Percentiles rank a stretch among this genome's conserved stretches.
Evolutionary conservation across 306 rosid species (phyloP).

Genomic region (Dryas alaskensis): DNA sequence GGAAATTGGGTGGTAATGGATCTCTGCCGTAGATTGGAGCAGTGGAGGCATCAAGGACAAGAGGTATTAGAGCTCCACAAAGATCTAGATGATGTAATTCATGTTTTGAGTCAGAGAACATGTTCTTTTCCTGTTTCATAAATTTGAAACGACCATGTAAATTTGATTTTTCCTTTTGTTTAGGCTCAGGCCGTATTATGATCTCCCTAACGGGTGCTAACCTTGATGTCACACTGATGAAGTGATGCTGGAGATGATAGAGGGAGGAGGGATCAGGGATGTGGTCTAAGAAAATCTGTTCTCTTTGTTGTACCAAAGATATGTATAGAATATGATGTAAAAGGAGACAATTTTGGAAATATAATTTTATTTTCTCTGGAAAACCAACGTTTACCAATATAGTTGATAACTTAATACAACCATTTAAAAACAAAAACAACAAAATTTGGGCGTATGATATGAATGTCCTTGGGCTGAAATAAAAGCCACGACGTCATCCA

Average conservation of each 20-base stretch:
- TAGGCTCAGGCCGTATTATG: too few relatives aligned
- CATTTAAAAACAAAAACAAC: not conserved
- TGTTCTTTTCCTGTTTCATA: slow-evolving; percentile 5
- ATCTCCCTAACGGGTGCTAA: too few relatives aligned
- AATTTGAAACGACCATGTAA: not conserved
- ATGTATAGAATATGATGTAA: not conserved
- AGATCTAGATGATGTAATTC: slow-evolving; percentile 29
- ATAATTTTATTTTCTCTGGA: not conserved
- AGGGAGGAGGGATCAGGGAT: too few relatives aligned
- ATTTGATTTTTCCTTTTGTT: too few relatives aligned
- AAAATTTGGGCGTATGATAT: not conserved
- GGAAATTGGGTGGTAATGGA: slow-evolving; percentile 21
- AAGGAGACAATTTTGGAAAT: not conserved
- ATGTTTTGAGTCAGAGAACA: slow-evolving; percentile 16
- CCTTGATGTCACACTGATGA: too few relatives aligned
- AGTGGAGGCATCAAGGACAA: slow-evolving; percentile 40
- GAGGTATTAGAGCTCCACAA: slow-evolving; percentile 17
- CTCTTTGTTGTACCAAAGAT: not conserved
- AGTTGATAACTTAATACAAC: not conserved
- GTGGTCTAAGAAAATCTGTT: too few relatives aligned
- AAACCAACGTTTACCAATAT: not conserved
- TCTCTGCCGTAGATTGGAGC: slow-evolving; percentile 31
- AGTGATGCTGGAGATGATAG: too few relatives aligned
- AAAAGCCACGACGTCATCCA: not conserved
- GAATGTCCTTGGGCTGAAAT: not conserved